Conservation (phyloP, 2,329 filamentous ascomycete genomes). For the Thielaviopsis musarum region DNA sequence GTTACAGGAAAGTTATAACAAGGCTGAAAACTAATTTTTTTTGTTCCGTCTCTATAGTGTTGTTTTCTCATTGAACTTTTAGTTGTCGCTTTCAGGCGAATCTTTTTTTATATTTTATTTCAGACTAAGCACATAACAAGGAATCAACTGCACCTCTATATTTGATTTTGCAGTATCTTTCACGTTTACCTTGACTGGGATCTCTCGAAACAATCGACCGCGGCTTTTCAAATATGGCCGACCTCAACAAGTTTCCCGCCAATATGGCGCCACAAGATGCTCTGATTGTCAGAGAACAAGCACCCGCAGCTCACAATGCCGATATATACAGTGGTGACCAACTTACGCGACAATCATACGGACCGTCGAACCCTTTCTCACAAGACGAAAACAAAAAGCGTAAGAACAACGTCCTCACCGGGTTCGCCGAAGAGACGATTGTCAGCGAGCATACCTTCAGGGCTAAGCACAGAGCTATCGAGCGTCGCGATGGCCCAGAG, state of each 20-base stretch:
- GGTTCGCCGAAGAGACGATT: constrained; percentile 71
- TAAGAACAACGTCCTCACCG: constrained; percentile 62
- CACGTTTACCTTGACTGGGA: background rate
- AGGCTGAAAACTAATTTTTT: background rate
- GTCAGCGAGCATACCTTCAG: constrained; percentile 86
- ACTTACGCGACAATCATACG: constrained; percentile 45
- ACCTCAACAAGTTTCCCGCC: constrained; percentile 46
- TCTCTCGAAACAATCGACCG: background rate
- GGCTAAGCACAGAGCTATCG: constrained; percentile 68
- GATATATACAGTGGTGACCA: constrained; percentile 56
- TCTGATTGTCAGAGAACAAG: constrained; percentile 36
- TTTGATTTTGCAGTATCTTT: background rate
- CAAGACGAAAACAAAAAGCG: constrained; percentile 45
- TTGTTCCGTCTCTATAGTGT: background rate
- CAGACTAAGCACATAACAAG: background rate
- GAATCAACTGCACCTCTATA: background rate
- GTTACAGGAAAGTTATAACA: background rate
- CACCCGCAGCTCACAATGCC: constrained; percentile 41
- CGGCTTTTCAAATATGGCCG: constrained; percentile 31
- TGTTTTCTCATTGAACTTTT: background rate
- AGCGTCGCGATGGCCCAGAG: constrained; percentile 44
- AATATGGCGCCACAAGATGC: constrained; percentile 50
- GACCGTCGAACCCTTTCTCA: constrained; percentile 62
- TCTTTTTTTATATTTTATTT: background rate
- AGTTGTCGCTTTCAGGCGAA: background rate